Base-by-base conservation (phyloP, 345 rosid genomes). In the Eucalyptus polybractea region DNA sequence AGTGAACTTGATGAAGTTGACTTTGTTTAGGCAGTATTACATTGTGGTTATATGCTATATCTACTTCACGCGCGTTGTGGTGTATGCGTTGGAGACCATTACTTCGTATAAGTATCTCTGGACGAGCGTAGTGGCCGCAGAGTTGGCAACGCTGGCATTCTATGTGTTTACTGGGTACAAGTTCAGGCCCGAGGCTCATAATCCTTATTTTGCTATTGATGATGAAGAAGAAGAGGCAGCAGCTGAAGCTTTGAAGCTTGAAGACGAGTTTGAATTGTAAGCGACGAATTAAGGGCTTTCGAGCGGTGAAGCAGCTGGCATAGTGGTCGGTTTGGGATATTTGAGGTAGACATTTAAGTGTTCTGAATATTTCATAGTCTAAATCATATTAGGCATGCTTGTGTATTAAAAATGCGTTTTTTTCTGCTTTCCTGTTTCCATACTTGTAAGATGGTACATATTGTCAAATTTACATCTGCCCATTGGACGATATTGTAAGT, bases 201-300 rank as follows among this genome's bases (percentile, higher is more conserved):
- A 98, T 90, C 99, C 99, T 0, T 98, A 98, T 92, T 98, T 98
- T 89, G 97, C 94, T 56, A 93, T 98, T 62, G 99, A 97, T 88
- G 99, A 98, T 88, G 99, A 97, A 29, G 99, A 98, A 89, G 99
- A 98, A 90, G 99, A 98, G 92, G 99, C 99, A 88, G 99, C 99
- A 12, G 99, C 98, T 1, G 99, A 97, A 92, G 94, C 94, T 25
- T 89, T 98, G 93, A 98, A 96, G 97, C 97, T 97, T n/a, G 99
- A 98, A 89, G 99, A 98, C 31, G 99, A 98, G 94, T 97, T 98
- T 86, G 98, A 98, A 90, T 90, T 98, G 92, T 98, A 89, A 95
- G 92, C 27, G 13, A 65, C 17, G 25, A 16, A n/a, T 50, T 27
- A 29, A 81, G 85, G 86, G 31, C 86, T 53, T 92, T 69, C 45